phyloP scores from a whole-genome alignment of 208 protist genomes.

The Porcisia hertigi region DNA sequence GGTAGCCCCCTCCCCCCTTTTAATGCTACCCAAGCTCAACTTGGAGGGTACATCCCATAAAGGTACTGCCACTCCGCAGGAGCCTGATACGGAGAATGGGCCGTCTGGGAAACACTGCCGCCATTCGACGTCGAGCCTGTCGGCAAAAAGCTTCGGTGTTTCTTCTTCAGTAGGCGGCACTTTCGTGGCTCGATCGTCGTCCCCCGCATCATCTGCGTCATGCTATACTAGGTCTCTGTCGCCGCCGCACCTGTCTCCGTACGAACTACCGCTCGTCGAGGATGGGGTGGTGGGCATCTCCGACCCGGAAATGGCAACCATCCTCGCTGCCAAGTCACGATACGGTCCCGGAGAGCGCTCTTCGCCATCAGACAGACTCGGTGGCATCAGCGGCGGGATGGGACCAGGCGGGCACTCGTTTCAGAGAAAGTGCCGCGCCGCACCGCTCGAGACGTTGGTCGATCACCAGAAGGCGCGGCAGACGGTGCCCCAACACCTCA shows the following conservation, averaged over 20 bases:
- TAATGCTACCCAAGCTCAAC: conserved; percentile 47
- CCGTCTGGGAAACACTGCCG: conserved; percentile 54
- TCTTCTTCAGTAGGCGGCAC: neutral
- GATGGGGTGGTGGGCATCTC: conserved; percentile 35
- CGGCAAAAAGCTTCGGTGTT: neutral
- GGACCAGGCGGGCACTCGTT: conserved; percentile 8
- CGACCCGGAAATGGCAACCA: conserved; percentile 36
- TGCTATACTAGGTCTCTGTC: conserved; percentile 11
- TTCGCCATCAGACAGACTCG: conserved; percentile 15
- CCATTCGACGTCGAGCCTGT: conserved; percentile 28
- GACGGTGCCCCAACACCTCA: conserved; percentile 17
- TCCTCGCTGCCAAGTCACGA: conserved; percentile 32
- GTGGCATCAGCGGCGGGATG: conserved; percentile 2
- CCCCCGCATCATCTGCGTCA: neutral
- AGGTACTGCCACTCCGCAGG: conserved; percentile 43
- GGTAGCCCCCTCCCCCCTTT: neutral
- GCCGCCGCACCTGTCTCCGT: conserved; percentile 22
- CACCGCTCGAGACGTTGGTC: conserved; percentile 52
- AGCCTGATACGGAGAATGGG: conserved; percentile 36
- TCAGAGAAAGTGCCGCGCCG: conserved; percentile 28
- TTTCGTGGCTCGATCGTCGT: neutral
- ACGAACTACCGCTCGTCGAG: conserved; percentile 29
- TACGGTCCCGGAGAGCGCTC: conserved; percentile 27
- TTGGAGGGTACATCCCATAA: conserved; percentile 54
- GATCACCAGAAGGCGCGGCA: conserved; percentile 65